phyloP scores from a whole-genome alignment of 2,329 filamentous ascomycete species.

The Falciphora oryzae region DNA sequence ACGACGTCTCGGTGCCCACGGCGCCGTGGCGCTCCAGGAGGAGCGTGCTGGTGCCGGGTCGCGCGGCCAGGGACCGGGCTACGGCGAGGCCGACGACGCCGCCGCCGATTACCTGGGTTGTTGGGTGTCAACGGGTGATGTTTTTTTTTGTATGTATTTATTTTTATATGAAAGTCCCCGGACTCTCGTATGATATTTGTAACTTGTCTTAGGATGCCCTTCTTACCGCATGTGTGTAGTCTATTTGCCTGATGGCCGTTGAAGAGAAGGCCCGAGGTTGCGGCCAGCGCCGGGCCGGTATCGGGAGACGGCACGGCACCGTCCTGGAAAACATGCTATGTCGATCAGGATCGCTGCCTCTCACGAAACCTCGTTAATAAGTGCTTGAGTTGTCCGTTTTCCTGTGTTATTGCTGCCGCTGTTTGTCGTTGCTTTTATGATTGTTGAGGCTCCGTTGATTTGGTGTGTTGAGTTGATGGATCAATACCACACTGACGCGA shows the following conservation, averaged over 20 bases:
- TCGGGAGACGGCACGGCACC: not conserved
- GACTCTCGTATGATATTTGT: not conserved
- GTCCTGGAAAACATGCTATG: slow-evolving; percentile 4
- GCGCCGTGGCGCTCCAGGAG: slow-evolving; percentile 73
- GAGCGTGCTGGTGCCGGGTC: slow-evolving; percentile 45
- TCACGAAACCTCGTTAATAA: not conserved
- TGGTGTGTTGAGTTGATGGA: too few species aligned
- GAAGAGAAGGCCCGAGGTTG: slow-evolving; percentile 27
- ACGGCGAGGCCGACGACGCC: slow-evolving; percentile 74
- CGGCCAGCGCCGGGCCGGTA: not conserved
- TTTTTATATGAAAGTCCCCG: not conserved
- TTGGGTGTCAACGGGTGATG: slow-evolving; percentile 15
- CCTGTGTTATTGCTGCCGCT: too few species aligned
- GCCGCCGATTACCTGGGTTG: slow-evolving; percentile 46
- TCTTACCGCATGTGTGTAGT: slow-evolving; percentile 42
- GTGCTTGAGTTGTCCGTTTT: too few species aligned
- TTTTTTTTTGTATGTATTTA: not conserved
- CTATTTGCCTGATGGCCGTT: slow-evolving; percentile 26
- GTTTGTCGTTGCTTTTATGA: not conserved
- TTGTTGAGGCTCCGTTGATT: not conserved
- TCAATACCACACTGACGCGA: too few species aligned
- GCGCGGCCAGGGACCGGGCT: slow-evolving; percentile 64
- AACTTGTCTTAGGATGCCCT: slow-evolving; percentile 8
- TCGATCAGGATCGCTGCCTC: too few species aligned
- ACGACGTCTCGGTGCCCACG: slow-evolving; percentile 80